phyloP scores from a whole-genome alignment of 2,329 filamentous ascomycete genomes.

The Diplodia seriata region DNA sequence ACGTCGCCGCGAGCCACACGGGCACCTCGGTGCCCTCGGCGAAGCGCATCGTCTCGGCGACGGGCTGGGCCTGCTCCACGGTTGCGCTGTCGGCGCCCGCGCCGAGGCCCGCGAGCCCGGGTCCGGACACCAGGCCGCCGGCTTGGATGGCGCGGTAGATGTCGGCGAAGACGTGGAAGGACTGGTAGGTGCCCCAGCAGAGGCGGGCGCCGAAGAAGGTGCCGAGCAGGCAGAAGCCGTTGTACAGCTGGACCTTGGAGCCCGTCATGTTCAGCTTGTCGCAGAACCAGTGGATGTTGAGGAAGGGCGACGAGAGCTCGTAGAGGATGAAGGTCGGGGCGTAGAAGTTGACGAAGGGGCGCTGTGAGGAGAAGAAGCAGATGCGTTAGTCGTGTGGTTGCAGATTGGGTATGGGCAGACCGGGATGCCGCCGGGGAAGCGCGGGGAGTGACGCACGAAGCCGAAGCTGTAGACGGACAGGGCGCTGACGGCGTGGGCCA shows the following conservation, averaged over 20 bases:
- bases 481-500: slow-evolving; percentile 78
- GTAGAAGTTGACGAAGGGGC: slow-evolving; percentile 86
- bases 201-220: slow-evolving; percentile 81
- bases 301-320: slow-evolving; percentile 83
- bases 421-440: not conserved
- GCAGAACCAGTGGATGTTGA: slow-evolving; percentile 92
- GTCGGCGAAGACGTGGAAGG: slow-evolving; percentile 68
- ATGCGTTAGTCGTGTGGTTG: slow-evolving; percentile 3
- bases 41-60: slow-evolving; percentile 58
- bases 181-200: slow-evolving; percentile 78
- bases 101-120: slow-evolving; percentile 8
- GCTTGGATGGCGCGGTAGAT: slow-evolving; percentile 59
- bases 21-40: slow-evolving; percentile 59
- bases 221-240: slow-evolving; percentile 73
- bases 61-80: slow-evolving; percentile 31
- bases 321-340: slow-evolving; percentile 82
- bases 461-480: slow-evolving; percentile 77
- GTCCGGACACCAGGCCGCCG: slow-evolving; percentile 28
- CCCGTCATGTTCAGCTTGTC: slow-evolving; percentile 86
- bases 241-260: slow-evolving; percentile 74
- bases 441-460: slow-evolving; percentile 66
- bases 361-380: slow-evolving; percentile 57
- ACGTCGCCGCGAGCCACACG: slow-evolving; percentile 71
- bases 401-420: not conserved
- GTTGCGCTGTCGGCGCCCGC: slow-evolving; percentile 1